These are phyloP conservation scores for Metschnikowia noctiluminum DNA, from an alignment of 805 yeast species.

Conservation along the genomic window DNA sequence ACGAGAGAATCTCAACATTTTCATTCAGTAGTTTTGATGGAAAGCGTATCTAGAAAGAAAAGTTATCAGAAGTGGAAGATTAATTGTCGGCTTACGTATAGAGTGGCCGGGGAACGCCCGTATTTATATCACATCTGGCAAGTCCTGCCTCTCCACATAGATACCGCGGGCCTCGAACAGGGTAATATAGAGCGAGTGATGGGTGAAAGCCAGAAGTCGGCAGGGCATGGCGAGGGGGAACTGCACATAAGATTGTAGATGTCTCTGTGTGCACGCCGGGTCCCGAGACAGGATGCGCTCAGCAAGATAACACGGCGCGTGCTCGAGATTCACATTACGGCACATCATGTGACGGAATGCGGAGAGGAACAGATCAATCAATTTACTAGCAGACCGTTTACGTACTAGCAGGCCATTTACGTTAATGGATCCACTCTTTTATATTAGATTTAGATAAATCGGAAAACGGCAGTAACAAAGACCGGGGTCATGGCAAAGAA, in stretches of 20 bases:
- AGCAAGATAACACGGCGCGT: background rate
- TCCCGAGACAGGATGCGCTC: background rate
- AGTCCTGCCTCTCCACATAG: constrained; percentile 5
- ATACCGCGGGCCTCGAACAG: background rate
- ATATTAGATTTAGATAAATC: no score
- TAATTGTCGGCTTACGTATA: no score
- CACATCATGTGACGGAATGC: no score
- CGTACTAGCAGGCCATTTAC: no score
- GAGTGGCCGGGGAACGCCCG: background rate
- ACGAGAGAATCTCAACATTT: constrained; percentile 14
- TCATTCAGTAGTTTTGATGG: background rate
- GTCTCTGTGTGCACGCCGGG: background rate
- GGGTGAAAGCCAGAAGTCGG: background rate
- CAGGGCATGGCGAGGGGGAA: constrained; percentile 5
- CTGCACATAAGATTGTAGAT: background rate
- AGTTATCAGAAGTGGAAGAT: no score
- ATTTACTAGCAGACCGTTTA: no score
- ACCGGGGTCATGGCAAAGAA: no score
- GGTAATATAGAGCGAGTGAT: background rate
- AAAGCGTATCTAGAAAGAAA: background rate
- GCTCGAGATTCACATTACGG: no score
- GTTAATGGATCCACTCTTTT: no score
- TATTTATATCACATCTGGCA: background rate
- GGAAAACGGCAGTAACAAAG: no score
- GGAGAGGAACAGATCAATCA: no score